Evolutionary conservation across 306 rosid species (phyloP), one percentile per base, ranked within the genome.

Genomic region (Senna tora): DNA sequence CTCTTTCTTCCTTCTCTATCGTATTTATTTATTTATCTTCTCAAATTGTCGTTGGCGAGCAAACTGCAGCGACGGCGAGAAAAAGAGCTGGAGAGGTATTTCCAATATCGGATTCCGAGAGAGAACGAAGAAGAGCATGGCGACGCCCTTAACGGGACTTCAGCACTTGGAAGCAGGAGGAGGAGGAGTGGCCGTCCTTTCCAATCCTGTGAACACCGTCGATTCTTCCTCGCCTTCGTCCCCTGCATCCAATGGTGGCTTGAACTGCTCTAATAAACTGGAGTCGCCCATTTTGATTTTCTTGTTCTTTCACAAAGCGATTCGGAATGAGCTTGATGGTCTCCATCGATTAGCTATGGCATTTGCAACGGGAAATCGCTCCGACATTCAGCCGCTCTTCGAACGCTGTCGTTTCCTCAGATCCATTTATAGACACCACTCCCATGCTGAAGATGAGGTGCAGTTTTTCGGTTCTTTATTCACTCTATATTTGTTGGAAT

Each of bases 401-500:
- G 89, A 89, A 34, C 89, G 86, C 46, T 95, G 91, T 65, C 93
- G 75, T 95, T 95, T 95, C 71, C 77, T 95, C 62, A 87, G 90
- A 76, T 89, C 96, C 69, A 88, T 95, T 71, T 95, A 91, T 76
- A 87, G 85, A 80, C 92, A 91, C 79, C 97, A 95, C 83, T 86
- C 88, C 92, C 88, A 86, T 95, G 99, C 97, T 28, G 99, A 95
- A 85, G 99, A 95, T 76, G 97, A 95, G 99, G 99, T 94, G 39
- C 69, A 41, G 55, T 80, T 77, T 82, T 77, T 36, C 22, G 22
- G 25, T 46, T 76, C 67, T 66, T 0, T 72, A 36, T 82, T 25
- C 49, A 25, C 20, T 9, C 28, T 66, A 3, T 56, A 6, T 51
- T 5, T 51, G 21, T 60, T 52, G 34, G 5, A 42, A 7, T 51